Conservation (phyloP, 1,284 basidiomycete species). For the Ganoderma meredithae region DNA sequence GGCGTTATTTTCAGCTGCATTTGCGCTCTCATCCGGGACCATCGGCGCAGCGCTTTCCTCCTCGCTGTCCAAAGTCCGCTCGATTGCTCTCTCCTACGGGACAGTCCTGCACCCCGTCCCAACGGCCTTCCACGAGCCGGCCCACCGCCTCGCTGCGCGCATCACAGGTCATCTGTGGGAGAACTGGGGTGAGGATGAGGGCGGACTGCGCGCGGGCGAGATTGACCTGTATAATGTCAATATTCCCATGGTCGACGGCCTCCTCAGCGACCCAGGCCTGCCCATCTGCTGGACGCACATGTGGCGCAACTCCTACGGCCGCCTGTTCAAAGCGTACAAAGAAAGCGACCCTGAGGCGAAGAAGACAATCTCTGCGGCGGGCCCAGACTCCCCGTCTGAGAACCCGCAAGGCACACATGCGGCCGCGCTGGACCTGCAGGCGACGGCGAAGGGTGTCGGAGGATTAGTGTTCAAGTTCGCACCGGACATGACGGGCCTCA, state of each 20-base stretch:
- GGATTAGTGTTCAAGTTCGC: slow-evolving; percentile 80
- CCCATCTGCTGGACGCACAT: slow-evolving; percentile 78
- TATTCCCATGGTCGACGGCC: slow-evolving; percentile 73
- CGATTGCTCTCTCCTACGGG: slow-evolving; percentile 88
- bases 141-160: slow-evolving; percentile 69
- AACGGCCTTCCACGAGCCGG: slow-evolving; percentile 63
- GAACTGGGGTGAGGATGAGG: slow-evolving; percentile 79
- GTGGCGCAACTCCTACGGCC: slow-evolving; percentile 80
- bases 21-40: slow-evolving; percentile 89
- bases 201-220: slow-evolving; percentile 65
- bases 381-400: slow-evolving; percentile 50
- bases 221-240: slow-evolving; percentile 86
- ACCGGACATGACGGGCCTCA: slow-evolving; percentile 77
- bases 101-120: slow-evolving; percentile 80
- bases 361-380: slow-evolving; percentile 45
- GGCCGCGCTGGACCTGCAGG: slow-evolving; percentile 22
- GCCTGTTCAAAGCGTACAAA: slow-evolving; percentile 68
- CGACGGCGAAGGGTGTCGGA: slow-evolving; percentile 39
- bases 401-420: slow-evolving; percentile 27
- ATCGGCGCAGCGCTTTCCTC: slow-evolving; percentile 89
- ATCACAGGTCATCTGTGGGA: slow-evolving; percentile 80
- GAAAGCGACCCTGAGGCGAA: slow-evolving; percentile 31
- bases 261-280: slow-evolving; percentile 62
- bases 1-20: slow-evolving; percentile 65
- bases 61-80: slow-evolving; percentile 72